A percentile compares a stretch with the other conserved stretches of the same genome.
Evolutionary conservation across 257 asterid genomes (phyloP).

Genomic region (Capsicum rhomboideum): DNA sequence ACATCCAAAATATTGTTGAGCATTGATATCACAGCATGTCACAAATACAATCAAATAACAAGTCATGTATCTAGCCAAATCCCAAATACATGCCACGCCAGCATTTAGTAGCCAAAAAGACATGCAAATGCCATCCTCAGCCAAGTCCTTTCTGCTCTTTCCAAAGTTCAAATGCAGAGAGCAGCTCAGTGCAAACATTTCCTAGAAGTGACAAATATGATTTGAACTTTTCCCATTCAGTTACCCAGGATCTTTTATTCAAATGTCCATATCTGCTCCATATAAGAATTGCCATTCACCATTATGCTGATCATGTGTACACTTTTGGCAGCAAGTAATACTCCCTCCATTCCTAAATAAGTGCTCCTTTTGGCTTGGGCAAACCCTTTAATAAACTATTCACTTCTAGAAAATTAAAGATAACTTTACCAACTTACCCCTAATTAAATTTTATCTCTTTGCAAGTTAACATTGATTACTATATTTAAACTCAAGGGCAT

Average conservation of each 20-base stretch:
- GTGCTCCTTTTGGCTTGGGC: too few species aligned
- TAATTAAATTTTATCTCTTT: too few species aligned
- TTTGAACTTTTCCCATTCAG: background rate
- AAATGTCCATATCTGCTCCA: background rate
- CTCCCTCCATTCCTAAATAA: too few species aligned
- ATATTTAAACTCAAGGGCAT: too few species aligned
- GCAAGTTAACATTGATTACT: too few species aligned
- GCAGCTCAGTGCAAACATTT: background rate
- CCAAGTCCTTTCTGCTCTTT: background rate
- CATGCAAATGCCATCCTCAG: background rate
- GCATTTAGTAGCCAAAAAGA: background rate
- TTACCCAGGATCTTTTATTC: background rate
- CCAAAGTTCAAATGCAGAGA: background rate
- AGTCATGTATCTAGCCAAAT: background rate
- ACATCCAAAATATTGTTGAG: background rate
- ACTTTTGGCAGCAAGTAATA: background rate
- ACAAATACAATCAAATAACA: background rate
- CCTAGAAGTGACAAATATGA: background rate
- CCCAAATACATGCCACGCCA: background rate
- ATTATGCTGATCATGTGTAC: background rate
- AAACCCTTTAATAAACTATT: too few species aligned
- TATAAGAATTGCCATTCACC: background rate
- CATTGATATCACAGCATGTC: background rate
- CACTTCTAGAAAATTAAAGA: too few species aligned
- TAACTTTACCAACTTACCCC: too few species aligned